phyloP scores from a whole-genome alignment of 2,329 filamentous ascomycete species.

The Pseudogymnoascus verrucosus region DNA sequence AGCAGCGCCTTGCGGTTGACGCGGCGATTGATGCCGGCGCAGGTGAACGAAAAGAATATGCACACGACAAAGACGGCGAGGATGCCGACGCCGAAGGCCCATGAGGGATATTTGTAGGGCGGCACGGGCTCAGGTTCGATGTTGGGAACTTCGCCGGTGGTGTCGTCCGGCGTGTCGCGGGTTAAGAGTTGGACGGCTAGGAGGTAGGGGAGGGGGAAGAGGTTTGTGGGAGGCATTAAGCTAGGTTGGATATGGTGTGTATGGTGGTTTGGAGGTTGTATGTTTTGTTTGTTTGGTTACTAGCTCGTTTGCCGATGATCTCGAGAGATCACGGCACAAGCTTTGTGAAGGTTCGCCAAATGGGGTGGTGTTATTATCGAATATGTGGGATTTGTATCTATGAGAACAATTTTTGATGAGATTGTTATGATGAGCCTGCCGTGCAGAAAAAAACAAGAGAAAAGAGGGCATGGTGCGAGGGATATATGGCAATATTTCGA shows the following conservation, averaged over 20 bases:
- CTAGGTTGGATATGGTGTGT: not conserved
- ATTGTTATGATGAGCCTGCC: not conserved
- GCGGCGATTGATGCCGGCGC: not conserved
- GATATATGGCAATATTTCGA: not conserved
- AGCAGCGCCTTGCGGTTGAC: not conserved
- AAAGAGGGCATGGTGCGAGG: not conserved
- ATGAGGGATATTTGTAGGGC: not conserved
- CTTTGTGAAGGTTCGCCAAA: not conserved
- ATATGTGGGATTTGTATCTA: not conserved
- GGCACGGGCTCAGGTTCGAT: not conserved
- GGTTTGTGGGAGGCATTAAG: not conserved
- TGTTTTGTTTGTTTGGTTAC: not conserved
- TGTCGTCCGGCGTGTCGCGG: not conserved
- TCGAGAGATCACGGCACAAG: slow-evolving; percentile 7
- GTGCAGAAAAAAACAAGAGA: not conserved
- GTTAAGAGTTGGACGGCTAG: not conserved
- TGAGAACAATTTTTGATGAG: not conserved
- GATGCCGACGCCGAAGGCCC: not conserved
- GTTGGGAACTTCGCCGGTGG: not conserved
- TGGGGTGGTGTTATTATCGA: not conserved
- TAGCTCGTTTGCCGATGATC: slow-evolving; percentile 2
- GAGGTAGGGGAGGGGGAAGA: not conserved
- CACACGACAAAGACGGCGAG: not conserved
- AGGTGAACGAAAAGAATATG: not conserved
- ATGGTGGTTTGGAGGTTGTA: not conserved